Evolutionary conservation across 345 rosid species (phyloP).

Genomic region (Salix brachista): DNA sequence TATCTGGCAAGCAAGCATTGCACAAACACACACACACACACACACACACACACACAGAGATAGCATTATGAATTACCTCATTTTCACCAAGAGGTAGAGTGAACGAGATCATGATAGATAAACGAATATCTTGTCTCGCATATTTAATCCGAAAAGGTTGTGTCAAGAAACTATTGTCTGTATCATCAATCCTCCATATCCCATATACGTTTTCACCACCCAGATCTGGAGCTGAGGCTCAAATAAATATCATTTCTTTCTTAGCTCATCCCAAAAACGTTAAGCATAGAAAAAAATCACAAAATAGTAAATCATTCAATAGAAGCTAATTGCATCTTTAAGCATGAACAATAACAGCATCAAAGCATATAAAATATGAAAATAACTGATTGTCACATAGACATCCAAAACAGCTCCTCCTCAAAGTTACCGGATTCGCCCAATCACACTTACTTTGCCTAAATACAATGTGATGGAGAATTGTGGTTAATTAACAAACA

Average conservation of each 20-base stretch:
- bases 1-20: not conserved
- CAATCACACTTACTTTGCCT: not conserved
- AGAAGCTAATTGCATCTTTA: not conserved
- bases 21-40: too few species aligned
- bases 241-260: slow-evolving; percentile 11
- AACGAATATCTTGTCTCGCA: slow-evolving; percentile 84
- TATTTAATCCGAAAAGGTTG: slow-evolving; percentile 85
- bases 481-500: not conserved
- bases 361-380: not conserved
- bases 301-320: not conserved
- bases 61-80: slow-evolving; percentile 41
- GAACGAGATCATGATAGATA: slow-evolving; percentile 75
- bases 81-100: slow-evolving; percentile 47
- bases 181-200: slow-evolving; percentile 80
- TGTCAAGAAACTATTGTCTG: slow-evolving; percentile 78
- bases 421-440: not conserved
- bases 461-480: not conserved
- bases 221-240: slow-evolving; percentile 54
- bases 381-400: not conserved
- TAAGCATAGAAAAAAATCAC: not conserved
- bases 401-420: not conserved
- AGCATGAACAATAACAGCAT: not conserved
- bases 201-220: slow-evolving; percentile 56
- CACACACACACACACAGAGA: not conserved
- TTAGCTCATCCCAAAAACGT: not conserved